Base-by-base conservation (phyloP, 306 rosid species). In the Vigna angularis region DNA sequence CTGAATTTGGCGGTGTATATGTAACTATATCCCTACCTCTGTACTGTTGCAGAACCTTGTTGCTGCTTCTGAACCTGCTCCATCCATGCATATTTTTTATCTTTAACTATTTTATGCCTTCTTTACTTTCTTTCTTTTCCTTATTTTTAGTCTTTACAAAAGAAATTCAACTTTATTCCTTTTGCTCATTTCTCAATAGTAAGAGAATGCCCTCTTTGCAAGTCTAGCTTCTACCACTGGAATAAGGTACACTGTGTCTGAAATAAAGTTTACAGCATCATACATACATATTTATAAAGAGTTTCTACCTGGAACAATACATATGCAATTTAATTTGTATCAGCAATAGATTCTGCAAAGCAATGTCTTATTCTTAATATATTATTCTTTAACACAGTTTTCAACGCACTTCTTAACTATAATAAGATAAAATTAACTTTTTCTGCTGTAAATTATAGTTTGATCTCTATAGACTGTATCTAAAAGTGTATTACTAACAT, bases 1-100 rank as follows among this genome's bases (percentile, higher is more conserved):
- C 59, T 22, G 4, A 38, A 18, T 49, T 62, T 73, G 82, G 86
- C 81, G 89, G 87, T 72, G 84, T 72, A 79, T 59, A 32, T 72
- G 83, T 68, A 24, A 8, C 68, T 30, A 66, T 49, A 55, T 70
- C 83, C 66, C 83, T 82, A 83, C 77, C n/a, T 73, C 80, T 80
- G 80, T 75, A 55, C 80, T 80, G 14, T 78, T 38, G 15, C 52
- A 64, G 52, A 16, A 76, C 30, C 44, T 28, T 32, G 51, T 51
- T 10, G 14, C 24, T 66, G 69, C 83, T 58, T 76, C 5, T 7
- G 20, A 52, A 76, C 6, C 9, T 9, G 12, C 1, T 44, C 1
- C 4, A 42, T 42, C 12, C 0, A 42, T 42, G 13, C 13, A 42
- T 42, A 9, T 10, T 42, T 42, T 42, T 42, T 44, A 44, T 44